A percentile compares a stretch with the other conserved stretches of the same genome.
Conservation (phyloP, 148 eudicot species). For the Suaeda aralocaspica region DNA sequence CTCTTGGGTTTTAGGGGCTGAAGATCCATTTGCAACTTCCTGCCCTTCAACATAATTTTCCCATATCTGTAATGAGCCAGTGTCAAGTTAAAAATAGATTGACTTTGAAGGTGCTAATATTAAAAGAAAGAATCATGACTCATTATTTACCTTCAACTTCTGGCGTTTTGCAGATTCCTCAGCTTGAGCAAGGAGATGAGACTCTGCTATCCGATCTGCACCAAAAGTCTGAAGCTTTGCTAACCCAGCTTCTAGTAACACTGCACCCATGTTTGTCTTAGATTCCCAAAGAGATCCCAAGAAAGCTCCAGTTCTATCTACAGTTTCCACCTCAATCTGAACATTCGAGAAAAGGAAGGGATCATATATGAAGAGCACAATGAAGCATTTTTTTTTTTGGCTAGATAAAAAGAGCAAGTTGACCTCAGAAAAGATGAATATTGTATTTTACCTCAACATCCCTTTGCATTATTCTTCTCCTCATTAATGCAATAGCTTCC, state of each 20-base stretch:
- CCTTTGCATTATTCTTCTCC: slow-evolving; percentile 88
- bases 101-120: neutral
- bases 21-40: slow-evolving; percentile 59
- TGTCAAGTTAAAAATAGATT: slow-evolving; percentile 16
- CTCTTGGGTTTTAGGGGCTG: slow-evolving; percentile 48
- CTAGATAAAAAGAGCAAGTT: neutral
- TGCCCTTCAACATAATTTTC: slow-evolving; percentile 90
- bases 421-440: neutral
- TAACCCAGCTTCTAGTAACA: slow-evolving; percentile 82
- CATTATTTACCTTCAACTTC: slow-evolving; percentile 65
- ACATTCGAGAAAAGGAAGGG: neutral
- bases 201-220: slow-evolving; percentile 70
- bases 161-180: slow-evolving; percentile 82
- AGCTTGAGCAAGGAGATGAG: slow-evolving; percentile 76
- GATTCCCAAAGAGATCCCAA: slow-evolving; percentile 90
- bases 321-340: slow-evolving; percentile 94
- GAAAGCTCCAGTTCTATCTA: slow-evolving; percentile 93
- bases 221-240: slow-evolving; percentile 81
- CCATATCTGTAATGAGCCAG: slow-evolving; percentile 66
- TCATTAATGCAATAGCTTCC: slow-evolving; percentile 92
- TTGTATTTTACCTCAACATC: slow-evolving; percentile 78
- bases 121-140: neutral
- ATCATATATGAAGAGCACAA: neutral
- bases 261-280: slow-evolving; percentile 55
- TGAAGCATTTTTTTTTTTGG: neutral